Evolutionary conservation across 345 rosid species (phyloP), one percentile per base, ranked within the genome.

Genomic region (Brassica juncea): DNA sequence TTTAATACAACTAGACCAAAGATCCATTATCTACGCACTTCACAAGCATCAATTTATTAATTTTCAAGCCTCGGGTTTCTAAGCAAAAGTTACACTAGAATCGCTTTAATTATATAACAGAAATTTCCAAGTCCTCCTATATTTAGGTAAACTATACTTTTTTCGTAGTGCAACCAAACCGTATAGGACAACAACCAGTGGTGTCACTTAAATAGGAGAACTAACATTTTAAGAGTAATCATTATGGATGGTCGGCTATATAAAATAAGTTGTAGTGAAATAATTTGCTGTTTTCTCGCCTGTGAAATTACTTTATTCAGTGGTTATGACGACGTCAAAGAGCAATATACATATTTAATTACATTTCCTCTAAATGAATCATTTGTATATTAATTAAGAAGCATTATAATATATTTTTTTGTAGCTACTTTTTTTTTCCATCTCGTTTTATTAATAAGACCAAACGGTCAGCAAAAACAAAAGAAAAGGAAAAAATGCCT

Each of bases 171-270:
- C 37, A 32, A 32, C 37, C 37, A 32, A 32, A 32, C 37, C 37
- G 37, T 32, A 32, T 32, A 32, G 8, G 37, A 32, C 37, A 32
- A 32, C 37, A 32, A 32, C 37, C 28, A 66, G 68, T 72, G 62
- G 61, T 66, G 65, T 73, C 78, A 79, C 65, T 73, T 68, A 73
- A 39, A 23, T 60, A 34, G 62, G 6, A n/a, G 10, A 58, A 72
- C 59, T 68, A 60, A 44, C 82, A 73, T 68, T 73, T 79, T 39
- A 67, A 67, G 73, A 67, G 44, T 73, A 66, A 66, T 64, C 49
- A 72, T 73, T 42, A 73, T 79, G 74, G 78, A 68, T 68, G 78
- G 82, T 79, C 74, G 82, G 82, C 78, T 68, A 34, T 67, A 60
- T 73, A 60, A 73, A 67, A 79, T 25, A 59, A 78, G 8, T 19